A percentile compares a stretch with the other conserved stretches of the same genome.
phyloP scores from a whole-genome alignment of 306 rosid species.

The Glycine soja region DNA sequence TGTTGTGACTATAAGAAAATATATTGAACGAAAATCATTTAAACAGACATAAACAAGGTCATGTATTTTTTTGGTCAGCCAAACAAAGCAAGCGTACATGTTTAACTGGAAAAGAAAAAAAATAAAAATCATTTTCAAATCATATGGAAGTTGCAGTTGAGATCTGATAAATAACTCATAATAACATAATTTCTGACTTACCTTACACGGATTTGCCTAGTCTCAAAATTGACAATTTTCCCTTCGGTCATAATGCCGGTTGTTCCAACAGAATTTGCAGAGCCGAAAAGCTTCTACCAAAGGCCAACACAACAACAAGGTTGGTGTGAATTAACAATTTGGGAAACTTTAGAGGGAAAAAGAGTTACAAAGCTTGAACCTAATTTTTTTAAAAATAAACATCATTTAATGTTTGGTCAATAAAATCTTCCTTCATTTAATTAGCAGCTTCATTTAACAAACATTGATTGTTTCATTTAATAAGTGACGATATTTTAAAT shows the following conservation, averaged over 20 bases:
- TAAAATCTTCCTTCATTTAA: no score
- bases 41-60: no score
- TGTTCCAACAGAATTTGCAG: slow-evolving; percentile 54
- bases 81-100: background rate
- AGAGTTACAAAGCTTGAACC: background rate
- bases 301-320: slow-evolving; percentile 22
- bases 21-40: no score
- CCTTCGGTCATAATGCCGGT: slow-evolving; percentile 47
- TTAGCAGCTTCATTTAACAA: no score
- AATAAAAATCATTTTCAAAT: background rate
- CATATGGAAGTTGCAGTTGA: slow-evolving; percentile 47
- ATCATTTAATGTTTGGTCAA: no score
- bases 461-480: no score
- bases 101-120: no score
- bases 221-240: slow-evolving; percentile 25
- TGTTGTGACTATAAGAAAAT: no score
- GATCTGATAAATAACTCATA: slow-evolving; percentile 33
- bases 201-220: slow-evolving; percentile 52
- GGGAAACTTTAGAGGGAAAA: slow-evolving; percentile 47
- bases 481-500: no score
- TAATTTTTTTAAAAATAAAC: background rate
- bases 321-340: slow-evolving; percentile 48
- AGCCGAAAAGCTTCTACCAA: slow-evolving; percentile 45
- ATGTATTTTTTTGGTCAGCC: no score
- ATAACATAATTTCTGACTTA: slow-evolving; percentile 46